These are phyloP conservation scores for Bidens hawaiensis DNA, from an alignment of 140 eudicot species.

Conservation along the genomic window DNA sequence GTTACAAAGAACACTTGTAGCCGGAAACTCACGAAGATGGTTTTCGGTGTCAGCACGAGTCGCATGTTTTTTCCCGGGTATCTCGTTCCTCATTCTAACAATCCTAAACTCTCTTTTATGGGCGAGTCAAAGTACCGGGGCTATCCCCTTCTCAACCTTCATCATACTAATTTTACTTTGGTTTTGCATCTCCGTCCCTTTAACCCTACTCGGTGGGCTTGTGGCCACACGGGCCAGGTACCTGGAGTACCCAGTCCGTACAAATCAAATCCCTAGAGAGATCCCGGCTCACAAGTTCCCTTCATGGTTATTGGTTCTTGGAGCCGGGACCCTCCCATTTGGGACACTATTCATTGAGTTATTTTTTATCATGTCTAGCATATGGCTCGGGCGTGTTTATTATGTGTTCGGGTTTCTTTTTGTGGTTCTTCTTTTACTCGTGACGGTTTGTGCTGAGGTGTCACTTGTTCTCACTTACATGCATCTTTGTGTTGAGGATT, in stretches of 20 bases:
- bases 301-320: no score
- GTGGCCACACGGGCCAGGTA: conserved; percentile 36
- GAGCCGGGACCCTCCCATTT: no score
- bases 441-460: no score
- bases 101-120: conserved; percentile 34
- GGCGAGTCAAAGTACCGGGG: conserved; percentile 46
- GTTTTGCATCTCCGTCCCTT: conserved; percentile 46
- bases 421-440: no score
- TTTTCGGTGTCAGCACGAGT: conserved; percentile 39
- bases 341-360: no score
- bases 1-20: conserved; percentile 28
- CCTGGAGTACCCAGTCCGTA: background rate
- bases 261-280: no score
- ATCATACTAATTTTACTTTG: conserved; percentile 40
- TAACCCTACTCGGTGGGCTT: conserved; percentile 37
- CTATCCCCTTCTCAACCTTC: conserved; percentile 39
- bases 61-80: conserved; percentile 44
- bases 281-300: no score
- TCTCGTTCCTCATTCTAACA: conserved; percentile 38
- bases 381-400: no score
- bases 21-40: conserved; percentile 37
- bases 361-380: no score
- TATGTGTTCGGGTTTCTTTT: no score
- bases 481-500: no score
- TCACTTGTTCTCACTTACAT: no score